Evolutionary conservation across 75 land plant species (phyloP).

Genomic region (Adiantum capillusveneris): DNA sequence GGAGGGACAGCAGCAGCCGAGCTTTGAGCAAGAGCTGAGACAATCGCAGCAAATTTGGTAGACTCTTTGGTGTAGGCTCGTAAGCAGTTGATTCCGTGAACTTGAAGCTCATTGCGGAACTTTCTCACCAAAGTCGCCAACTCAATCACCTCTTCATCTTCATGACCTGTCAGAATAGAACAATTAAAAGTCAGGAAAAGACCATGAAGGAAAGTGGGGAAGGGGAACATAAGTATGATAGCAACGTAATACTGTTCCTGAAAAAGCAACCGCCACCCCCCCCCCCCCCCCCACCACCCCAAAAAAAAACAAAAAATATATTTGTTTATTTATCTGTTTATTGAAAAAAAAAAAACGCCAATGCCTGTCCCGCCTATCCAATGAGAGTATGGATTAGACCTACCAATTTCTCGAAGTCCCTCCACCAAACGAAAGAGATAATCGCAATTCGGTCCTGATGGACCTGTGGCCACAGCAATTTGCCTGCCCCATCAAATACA

Average conservation of each 20-base stretch:
- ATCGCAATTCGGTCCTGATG: constrained; percentile 89
- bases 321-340: background rate
- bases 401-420: constrained; percentile 81
- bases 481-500: no score
- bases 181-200: background rate
- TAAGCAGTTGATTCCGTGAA: no score
- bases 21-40: no score
- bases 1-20: no score
- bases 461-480: constrained; percentile 87
- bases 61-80: no score
- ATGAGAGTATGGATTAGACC: no score
- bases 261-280: background rate
- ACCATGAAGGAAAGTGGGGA: background rate
- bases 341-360: background rate
- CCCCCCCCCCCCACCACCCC: background rate
- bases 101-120: no score
- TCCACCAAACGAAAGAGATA: constrained; percentile 86
- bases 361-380: background rate
- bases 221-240: background rate
- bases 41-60: no score
- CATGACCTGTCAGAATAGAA: constrained; percentile 40
- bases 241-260: no score
- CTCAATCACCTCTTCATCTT: constrained; percentile 42
- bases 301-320: background rate
- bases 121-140: constrained; percentile 72